Conservation (phyloP, 345 rosid species). For the Camelina sativa region DNA sequence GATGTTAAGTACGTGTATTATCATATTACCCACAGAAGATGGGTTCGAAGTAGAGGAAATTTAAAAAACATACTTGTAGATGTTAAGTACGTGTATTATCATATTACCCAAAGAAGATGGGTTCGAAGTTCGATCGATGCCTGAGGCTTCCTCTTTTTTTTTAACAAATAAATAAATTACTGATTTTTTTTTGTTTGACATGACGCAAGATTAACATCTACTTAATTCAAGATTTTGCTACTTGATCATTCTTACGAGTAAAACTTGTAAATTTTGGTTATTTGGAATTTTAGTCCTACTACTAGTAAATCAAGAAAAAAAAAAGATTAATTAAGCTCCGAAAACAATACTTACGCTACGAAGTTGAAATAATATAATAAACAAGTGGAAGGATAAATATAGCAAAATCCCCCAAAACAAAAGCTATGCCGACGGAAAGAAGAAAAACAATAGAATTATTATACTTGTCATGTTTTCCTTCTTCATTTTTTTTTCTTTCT, state of each 20-base stretch:
- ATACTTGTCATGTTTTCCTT: neutral
- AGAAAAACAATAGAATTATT: neutral
- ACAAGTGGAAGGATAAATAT: slow-evolving; percentile 33
- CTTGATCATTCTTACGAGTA: neutral
- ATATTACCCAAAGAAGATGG: no score
- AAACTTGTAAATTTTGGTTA: neutral
- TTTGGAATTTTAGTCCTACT: neutral
- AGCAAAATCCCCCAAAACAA: slow-evolving; percentile 1
- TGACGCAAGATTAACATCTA: neutral
- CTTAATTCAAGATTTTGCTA: no score
- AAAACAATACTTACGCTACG: neutral
- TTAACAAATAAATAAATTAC: no score
- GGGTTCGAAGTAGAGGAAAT: neutral
- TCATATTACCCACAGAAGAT: no score
- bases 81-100: neutral
- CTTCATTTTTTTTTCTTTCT: neutral
- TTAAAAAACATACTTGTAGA: no score
- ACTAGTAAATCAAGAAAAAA: neutral
- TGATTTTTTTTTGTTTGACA: neutral
- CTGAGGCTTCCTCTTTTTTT: no score
- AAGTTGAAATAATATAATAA: neutral
- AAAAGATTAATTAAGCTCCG: neutral
- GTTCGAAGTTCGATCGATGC: no score
- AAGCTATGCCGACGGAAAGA: slow-evolving; percentile 3
- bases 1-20: neutral